phyloP scores from a whole-genome alignment of 306 rosid species.

The Malus sieversii region DNA sequence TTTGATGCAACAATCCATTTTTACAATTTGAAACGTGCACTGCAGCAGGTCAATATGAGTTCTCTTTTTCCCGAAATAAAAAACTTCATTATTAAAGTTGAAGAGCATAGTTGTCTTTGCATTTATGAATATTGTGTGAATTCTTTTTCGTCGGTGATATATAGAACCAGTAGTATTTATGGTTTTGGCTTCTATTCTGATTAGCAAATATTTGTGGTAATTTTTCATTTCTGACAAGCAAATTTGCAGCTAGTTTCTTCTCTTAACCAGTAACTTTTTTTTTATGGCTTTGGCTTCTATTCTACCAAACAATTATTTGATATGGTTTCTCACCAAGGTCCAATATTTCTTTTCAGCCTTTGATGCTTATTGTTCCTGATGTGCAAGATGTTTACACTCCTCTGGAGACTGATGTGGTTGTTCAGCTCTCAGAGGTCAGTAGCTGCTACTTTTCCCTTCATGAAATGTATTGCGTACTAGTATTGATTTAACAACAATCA shows the following conservation, averaged over 20 bases:
- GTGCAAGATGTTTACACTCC: constrained; percentile 98
- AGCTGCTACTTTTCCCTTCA: background rate
- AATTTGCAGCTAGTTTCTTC: background rate
- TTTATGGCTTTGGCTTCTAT: background rate
- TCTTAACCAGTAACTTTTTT: background rate
- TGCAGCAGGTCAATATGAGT: constrained; percentile 67
- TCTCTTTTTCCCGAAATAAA: background rate
- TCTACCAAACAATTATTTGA: background rate
- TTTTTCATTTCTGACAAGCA: background rate
- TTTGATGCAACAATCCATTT: constrained; percentile 95
- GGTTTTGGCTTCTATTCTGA: too few relatives aligned
- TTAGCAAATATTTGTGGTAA: too few relatives aligned
- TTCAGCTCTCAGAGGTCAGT: constrained; percentile 85
- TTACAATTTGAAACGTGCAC: constrained; percentile 86
- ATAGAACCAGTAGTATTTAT: background rate
- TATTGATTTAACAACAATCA: constrained; percentile 6
- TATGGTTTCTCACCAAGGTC: constrained; percentile 12
- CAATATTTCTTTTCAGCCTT: constrained; percentile 47
- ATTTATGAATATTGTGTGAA: background rate
- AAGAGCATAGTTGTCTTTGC: background rate
- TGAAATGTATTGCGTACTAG: background rate
- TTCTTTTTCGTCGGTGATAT: background rate
- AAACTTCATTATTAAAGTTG: background rate
- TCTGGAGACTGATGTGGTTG: constrained; percentile 80
- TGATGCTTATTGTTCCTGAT: constrained; percentile 98